A percentile compares a stretch with the other conserved stretches of the same genome.
Evolutionary conservation across 2,329 filamentous ascomycete genomes (phyloP).

Genomic region (Penicillium sp.): DNA sequence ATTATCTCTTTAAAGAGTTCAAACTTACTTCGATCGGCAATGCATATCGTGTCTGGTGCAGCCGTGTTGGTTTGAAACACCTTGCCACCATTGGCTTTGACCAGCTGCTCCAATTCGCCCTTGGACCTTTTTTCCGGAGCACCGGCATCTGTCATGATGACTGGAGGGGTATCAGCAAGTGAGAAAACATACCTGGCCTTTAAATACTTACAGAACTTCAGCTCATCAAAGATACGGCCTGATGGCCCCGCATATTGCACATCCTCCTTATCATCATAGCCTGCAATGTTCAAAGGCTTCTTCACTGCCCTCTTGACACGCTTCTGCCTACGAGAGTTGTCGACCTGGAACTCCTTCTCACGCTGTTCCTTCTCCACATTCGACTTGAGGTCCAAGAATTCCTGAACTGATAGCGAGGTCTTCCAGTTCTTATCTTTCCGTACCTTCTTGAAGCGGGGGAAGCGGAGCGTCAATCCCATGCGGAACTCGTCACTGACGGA

Average conservation of each 20-base stretch:
- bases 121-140: conserved; percentile 74
- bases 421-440: conserved; percentile 84
- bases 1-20: background rate
- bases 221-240: conserved; percentile 68
- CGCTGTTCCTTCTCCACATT: conserved; percentile 69
- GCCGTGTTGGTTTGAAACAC: conserved; percentile 72
- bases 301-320: conserved; percentile 58
- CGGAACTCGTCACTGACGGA: conserved; percentile 75
- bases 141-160: conserved; percentile 72
- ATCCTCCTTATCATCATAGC: conserved; percentile 58
- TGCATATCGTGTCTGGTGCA: conserved; percentile 63
- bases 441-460: conserved; percentile 82
- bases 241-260: conserved; percentile 57
- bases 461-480: conserved; percentile 75
- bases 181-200: background rate
- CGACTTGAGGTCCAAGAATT: conserved; percentile 71
- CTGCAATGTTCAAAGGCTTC: conserved; percentile 72
- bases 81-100: conserved; percentile 80
- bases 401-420: conserved; percentile 72
- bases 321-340: conserved; percentile 61
- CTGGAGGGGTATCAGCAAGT: conserved; percentile 25
- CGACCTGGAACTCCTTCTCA: conserved; percentile 74
- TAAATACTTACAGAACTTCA: conserved; percentile 65
- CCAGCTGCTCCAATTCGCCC: conserved; percentile 72
- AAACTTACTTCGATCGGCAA: conserved; percentile 70